A percentile compares a stretch with the other conserved stretches of the same genome.
phyloP scores from a whole-genome alignment of 306 rosid genomes.

The Nissolia schottii region DNA sequence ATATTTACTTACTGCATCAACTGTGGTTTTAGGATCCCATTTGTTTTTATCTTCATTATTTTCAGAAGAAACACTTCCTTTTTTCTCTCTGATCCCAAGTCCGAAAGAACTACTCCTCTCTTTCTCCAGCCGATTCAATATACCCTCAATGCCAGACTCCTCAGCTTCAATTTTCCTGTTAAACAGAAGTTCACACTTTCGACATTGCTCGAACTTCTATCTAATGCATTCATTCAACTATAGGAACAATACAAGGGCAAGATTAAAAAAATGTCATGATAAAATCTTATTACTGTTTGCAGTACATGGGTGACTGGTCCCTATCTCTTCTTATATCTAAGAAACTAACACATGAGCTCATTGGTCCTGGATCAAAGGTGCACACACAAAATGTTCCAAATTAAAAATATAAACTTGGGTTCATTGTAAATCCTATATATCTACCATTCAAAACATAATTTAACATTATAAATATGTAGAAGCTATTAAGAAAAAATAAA shows the following conservation, averaged over 20 bases:
- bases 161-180: slow-evolving; percentile 46
- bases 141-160: slow-evolving; percentile 86
- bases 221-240: slow-evolving; percentile 1
- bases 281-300: neutral
- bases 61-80: slow-evolving; percentile 1
- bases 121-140: slow-evolving; percentile 77
- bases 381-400: neutral
- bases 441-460: no score
- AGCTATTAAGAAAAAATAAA: no score
- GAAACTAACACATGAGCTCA: neutral
- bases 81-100: slow-evolving; percentile 34
- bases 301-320: neutral
- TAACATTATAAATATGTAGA: no score
- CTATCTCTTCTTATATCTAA: neutral
- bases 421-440: no score
- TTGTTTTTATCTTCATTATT: slow-evolving; percentile 28
- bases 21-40: slow-evolving; percentile 26
- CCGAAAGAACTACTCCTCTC: slow-evolving; percentile 53
- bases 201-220: neutral
- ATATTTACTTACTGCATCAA: slow-evolving; percentile 47
- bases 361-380: neutral
- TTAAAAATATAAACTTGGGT: neutral
- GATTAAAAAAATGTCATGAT: neutral
- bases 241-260: neutral
- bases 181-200: slow-evolving; percentile 11